Base-by-base conservation (phyloP, 208 protist species). In the Acanthamoeba culbertsoni region DNA sequence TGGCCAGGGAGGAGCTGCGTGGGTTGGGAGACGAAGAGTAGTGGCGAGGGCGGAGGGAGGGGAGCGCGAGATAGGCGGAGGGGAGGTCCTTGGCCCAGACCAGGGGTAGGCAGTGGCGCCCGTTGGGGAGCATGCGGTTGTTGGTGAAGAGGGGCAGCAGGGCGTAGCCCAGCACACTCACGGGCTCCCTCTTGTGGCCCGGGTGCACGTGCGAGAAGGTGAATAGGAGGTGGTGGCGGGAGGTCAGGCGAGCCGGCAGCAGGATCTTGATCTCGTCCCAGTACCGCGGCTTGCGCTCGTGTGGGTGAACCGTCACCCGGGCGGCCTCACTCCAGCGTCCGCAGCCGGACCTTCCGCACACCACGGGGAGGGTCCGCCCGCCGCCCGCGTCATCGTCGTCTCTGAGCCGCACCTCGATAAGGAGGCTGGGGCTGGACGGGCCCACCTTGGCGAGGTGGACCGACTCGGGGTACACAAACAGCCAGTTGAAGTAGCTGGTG, bases 181-280 rank as follows among this genome's bases (percentile, higher is more conserved):
- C 33, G n/a, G 77, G 26, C 35, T 88, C 77, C 31, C 37, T 88
- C 20, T 28, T 6, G 46, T 33, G 46, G 8, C 51, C 51, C 26
- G 77, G 77, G 28, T 95, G 91, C 43, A 96, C 28, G 84, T 96
- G 95, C 46, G 95, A 96, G 48, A 95, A 95, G 46, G 65, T 91
- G 37, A 96, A 96, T n/a, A 96, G 35, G 35, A 96, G 40, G 77
- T 96, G 94, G 46, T 93, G 62, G n/a, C 57, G 48, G 3, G 57
- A 14, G 26, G 91, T 68, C 12, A 96, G 33, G 28, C 43, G 62
- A 1, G 68, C 23, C 42, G 95, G 95, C 14, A 96, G 71, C 6
- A 82, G 77, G 1, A 96, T 20, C 63, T 96, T 96, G n/a, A 96
- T 94, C 51, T 96, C 95, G 31, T 88, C 77, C 48, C 51, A 88